Base-by-base conservation (phyloP, 768 basidiomycete genomes). In the Russula compacta region DNA sequence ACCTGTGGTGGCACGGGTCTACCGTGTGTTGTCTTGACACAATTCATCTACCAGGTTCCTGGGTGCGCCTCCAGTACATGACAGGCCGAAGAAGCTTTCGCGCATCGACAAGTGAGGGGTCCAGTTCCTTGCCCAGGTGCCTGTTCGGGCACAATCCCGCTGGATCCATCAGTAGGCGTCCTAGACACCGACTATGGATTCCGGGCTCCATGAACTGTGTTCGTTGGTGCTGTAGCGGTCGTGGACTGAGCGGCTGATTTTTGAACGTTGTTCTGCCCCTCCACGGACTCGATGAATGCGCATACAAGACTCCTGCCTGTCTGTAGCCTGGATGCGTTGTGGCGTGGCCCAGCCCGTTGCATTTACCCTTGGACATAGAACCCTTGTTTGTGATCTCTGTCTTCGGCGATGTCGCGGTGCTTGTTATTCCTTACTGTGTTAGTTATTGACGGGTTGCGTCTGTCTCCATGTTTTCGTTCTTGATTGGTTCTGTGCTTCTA, bases 261-360 rank as follows among this genome's bases (percentile, higher is more conserved):
- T 50, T 70, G 69, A 65, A 71, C 71, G 44, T 70, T 72, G 69
- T 72, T 71, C 75, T 74, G 73, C 74, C 65, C 65, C 63, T 62
- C 65, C 72, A 73, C 66, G 72, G 68, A 72, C 71, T 73, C 72
- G 68, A 70, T 66, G 63, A 72, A 29, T 61, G 76, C 75, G 75
- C 74, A 76, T 77, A 74, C 75, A 77, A 75, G 72, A 75, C 57
- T 75, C 76, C 75, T 74, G 72, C 78, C 80, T 82, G 81, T 80
- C 76, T 77, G 67, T 67, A 71, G 77, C 75, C 77, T 76, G 78
- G 78, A 78, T 73, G 77, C 72, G 72, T 72, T 72, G 69, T 70
- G 69, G 73, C 72, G 77, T 73, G 69, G 53, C 64, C 67, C 65
- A 63, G 60, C 64, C 69, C 70, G 72, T 70, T 69, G 71, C 69